These are phyloP conservation scores for Penicillium pulvis DNA, from an alignment of 495 filamentous ascomycete genomes.

Conservation along the genomic window DNA sequence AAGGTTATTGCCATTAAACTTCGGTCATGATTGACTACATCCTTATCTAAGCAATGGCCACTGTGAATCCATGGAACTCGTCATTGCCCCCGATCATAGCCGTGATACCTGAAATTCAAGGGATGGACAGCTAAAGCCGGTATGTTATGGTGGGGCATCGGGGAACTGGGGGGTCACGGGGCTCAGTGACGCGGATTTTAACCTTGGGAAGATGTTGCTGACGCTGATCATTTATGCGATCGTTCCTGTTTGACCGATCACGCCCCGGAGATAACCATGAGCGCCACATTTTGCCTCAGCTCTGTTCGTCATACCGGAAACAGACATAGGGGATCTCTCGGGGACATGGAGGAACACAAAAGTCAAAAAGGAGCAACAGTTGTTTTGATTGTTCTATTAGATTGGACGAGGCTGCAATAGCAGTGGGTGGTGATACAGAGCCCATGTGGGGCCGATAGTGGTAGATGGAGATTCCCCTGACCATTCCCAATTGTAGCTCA, in stretches of 20 bases:
- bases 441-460: conserved; percentile 8
- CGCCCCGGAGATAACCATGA: background rate
- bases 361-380: background rate
- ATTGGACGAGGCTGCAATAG: conserved; percentile 3
- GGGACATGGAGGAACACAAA: background rate
- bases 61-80: conserved; percentile 11
- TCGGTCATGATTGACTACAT: background rate
- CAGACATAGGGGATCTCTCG: background rate
- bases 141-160: background rate
- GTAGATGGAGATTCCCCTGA: conserved; percentile 13
- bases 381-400: conserved; percentile 14
- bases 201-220: background rate
- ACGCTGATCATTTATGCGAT: background rate
- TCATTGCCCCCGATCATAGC: background rate
- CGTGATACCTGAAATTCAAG: background rate
- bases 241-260: conserved; percentile 1
- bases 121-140: background rate
- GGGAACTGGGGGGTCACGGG: conserved; percentile 5
- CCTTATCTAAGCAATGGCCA: conserved; percentile 20
- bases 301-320: background rate
- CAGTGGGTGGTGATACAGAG: conserved; percentile 17
- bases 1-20: background rate
- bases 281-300: conserved; percentile 6
- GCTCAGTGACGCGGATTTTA: conserved; percentile 7
- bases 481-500: conserved; percentile 39